Percentiles rank a stretch among this genome's conserved stretches.
phyloP scores from a whole-genome alignment of 1,284 basidiomycete genomes.

The Porogramme epimiltina region DNA sequence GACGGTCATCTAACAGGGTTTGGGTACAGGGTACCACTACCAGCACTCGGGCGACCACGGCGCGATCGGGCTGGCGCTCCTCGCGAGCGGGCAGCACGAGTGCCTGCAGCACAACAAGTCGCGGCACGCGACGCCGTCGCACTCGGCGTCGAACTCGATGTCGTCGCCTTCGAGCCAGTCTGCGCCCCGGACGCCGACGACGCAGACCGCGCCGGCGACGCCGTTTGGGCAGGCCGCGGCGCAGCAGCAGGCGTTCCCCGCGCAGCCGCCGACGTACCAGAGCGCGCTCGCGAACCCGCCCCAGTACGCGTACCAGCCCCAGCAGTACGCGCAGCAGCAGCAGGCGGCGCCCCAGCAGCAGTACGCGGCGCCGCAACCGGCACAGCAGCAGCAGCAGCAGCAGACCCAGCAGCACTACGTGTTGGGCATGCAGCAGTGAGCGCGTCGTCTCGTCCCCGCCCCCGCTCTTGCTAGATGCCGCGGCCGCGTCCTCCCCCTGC shows the following conservation, averaged over 20 bases:
- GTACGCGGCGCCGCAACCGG: conserved; percentile 2
- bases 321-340: conserved; percentile 13
- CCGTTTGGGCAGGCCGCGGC: conserved; percentile 11
- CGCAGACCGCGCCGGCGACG: conserved; percentile 21
- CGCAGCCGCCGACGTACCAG: conserved; percentile 40
- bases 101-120: conserved; percentile 39
- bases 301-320: conserved; percentile 27
- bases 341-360: neutral
- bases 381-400: conserved; percentile 1
- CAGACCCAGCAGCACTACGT: conserved; percentile 8
- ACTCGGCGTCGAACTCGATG: conserved; percentile 23
- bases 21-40: conserved; percentile 86
- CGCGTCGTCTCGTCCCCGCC: too few relatives aligned
- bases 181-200: neutral
- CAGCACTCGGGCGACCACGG: conserved; percentile 97
- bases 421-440: conserved; percentile 16
- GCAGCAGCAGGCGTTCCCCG: conserved; percentile 7
- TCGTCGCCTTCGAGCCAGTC: conserved; percentile 18
- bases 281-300: conserved; percentile 52
- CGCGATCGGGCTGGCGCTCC: conserved; percentile 79
- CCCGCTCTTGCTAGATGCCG: neutral
- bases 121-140: conserved; percentile 29
- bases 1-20: too few relatives aligned
- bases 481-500: neutral
- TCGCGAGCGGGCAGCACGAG: conserved; percentile 85